phyloP scores from a whole-genome alignment of 345 rosid species.

The Kernera saxatilis region DNA sequence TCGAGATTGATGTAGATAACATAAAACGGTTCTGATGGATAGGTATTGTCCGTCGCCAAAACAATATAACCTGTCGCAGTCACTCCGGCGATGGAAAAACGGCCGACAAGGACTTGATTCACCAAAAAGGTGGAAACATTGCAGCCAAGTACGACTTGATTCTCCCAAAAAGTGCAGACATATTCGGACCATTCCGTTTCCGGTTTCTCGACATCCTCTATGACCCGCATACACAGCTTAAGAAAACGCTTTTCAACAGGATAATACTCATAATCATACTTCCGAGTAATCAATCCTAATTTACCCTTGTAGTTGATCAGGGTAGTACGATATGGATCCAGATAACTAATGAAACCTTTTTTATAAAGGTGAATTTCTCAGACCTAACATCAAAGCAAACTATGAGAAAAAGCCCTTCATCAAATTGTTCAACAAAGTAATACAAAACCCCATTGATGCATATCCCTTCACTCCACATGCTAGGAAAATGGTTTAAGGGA shows the following conservation, averaged over 20 bases:
- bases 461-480: neutral
- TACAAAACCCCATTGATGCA: neutral
- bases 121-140: too few relatives aligned
- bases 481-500: neutral
- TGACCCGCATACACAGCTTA: neutral
- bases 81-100: too few relatives aligned
- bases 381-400: neutral
- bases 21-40: too few relatives aligned
- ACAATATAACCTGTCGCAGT: too few relatives aligned
- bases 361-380: neutral
- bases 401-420: neutral
- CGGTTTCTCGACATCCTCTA: neutral
- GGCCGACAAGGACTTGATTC: too few relatives aligned
- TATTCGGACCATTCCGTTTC: neutral
- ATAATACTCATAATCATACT: neutral
- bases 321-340: accelerated
- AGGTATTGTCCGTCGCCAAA: too few relatives aligned
- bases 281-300: neutral
- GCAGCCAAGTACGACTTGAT: too few relatives aligned
- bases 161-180: neutral
- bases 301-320: neutral
- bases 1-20: too few relatives aligned
- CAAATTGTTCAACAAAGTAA: neutral
- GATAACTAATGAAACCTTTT: neutral
- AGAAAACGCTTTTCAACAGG: too few relatives aligned